phyloP scores from a whole-genome alignment of 163 green algal species.

The Scenedesmus sp. region DNA sequence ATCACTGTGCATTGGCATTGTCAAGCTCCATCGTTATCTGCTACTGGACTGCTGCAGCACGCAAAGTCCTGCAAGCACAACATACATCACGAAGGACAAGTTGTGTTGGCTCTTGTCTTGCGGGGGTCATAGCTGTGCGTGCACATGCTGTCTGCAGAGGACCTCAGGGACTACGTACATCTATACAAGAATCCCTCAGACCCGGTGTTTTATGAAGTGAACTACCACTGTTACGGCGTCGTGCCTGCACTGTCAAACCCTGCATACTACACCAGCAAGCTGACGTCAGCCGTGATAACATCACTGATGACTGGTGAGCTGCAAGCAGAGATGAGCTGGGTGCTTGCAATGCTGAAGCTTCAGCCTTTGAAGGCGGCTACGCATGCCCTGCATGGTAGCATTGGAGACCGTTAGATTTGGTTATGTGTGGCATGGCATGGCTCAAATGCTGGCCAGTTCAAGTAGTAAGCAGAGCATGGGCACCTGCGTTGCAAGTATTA shows the following conservation, averaged over 20 bases:
- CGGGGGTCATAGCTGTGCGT: no score
- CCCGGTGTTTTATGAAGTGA: slow-evolving; percentile 36
- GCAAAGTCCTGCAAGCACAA: no score
- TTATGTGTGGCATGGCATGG: no score
- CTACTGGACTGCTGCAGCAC: no score
- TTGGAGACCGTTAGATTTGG: no score
- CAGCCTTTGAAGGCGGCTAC: neutral
- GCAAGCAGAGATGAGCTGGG: neutral
- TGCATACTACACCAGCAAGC: slow-evolving; percentile 34
- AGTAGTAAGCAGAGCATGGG: neutral
- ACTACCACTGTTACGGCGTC: slow-evolving; percentile 33
- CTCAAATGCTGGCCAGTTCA: neutral
- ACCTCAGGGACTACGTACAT: neutral
- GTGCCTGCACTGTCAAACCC: slow-evolving; percentile 32
- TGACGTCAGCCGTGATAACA: slow-evolving; percentile 41
- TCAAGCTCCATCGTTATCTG: no score
- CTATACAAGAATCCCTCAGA: slow-evolving; percentile 39
- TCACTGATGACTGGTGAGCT: slow-evolving; percentile 39
- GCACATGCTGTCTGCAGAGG: neutral
- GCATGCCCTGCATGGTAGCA: no score
- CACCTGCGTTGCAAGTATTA: no score
- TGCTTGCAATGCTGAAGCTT: neutral
- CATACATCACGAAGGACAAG: no score
- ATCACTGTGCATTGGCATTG: no score
- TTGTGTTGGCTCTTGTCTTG: no score